Conservation (phyloP, 1,284 basidiomycete genomes). For the Ganoderma leucocontextum region DNA sequence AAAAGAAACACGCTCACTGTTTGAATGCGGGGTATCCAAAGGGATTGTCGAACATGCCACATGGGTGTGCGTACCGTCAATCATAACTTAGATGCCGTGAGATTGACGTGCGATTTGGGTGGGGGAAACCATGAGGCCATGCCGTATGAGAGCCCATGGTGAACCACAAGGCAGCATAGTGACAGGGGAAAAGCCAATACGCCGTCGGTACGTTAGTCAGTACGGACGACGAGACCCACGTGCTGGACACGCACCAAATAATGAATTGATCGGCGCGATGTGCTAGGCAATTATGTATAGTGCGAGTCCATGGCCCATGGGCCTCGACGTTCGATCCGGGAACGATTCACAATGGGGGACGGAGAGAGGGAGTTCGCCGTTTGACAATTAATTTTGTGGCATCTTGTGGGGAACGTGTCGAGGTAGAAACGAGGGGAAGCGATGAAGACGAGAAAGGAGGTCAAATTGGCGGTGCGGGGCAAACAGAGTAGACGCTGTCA, state of each 20-base stretch:
- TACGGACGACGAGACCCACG: neutral
- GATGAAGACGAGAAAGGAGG: constrained; percentile 13
- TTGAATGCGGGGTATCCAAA: neutral
- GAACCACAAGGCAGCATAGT: constrained; percentile 22
- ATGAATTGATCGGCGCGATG: constrained; percentile 13
- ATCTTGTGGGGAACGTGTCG: constrained; percentile 19
- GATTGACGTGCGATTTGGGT: constrained; percentile 22
- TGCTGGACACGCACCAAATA: constrained; percentile 11
- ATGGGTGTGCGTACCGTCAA: constrained; percentile 6
- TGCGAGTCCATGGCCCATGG: neutral
- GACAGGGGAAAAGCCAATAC: constrained; percentile 22
- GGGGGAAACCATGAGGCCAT: constrained; percentile 23
- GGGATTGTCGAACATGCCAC: neutral
- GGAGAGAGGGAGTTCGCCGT: constrained; percentile 16
- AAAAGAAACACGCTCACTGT: neutral
- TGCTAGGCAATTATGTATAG: constrained; percentile 3
- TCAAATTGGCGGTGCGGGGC: neutral
- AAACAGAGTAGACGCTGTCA: constrained; percentile 13
- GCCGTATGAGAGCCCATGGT: constrained; percentile 16
- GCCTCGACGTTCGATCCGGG: constrained; percentile 9
- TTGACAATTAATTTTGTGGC: constrained; percentile 15
- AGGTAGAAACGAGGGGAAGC: constrained; percentile 13
- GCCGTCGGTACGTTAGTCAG: constrained; percentile 23
- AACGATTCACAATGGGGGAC: constrained; percentile 14
- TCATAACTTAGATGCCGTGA: constrained; percentile 17